Evolutionary conservation across 2,329 filamentous ascomycete species (phyloP), one percentile per base, ranked within the genome.

Genomic region (Elsinoe necatrix): DNA sequence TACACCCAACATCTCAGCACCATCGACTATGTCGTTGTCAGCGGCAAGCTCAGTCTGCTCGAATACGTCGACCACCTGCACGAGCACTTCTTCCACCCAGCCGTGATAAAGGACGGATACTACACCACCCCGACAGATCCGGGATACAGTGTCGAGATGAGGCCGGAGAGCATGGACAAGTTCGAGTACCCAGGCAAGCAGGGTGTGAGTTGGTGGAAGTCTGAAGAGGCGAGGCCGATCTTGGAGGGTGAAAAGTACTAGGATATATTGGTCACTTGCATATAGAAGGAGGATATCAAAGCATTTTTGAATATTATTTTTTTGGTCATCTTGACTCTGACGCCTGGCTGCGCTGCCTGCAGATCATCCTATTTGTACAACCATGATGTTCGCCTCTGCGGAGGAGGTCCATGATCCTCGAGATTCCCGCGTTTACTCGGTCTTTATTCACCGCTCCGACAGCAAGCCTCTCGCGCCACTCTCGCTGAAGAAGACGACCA

Each of bases 401-500:
- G 5, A n/a, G 9, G 3, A 37, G 9, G 14, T 14, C 9, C 34
- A 37, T n/a, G 14, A 11, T 3, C 34, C n/a, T n/a, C n/a, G n/a
- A 37, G 34, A 11, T 12, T 11, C 34, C 4, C 14, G 34, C 5
- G 9, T n/a, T 4, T 37, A 3, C 20, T n/a, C 8, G 4, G 16
- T 2, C 12, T 2, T 20, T 9, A 11, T n/a, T 25, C 21, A 51
- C 12, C 25, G 20, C 8, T 50, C 43, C 39, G 55, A 54, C 25
- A 60, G 56, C 59, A 96, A 76, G 1, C 91, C 91, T 61, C 90
- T 79, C 75, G 93, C 95, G 79, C 95, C 92, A 66, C 86, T 88
- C 72, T 97, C 92, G 4, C 89, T 93, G 66, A 92, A 96, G 82
- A 96, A 97, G 66, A 97, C 95, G 58, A 96, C 84, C 89, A 97